Percentiles rank a stretch among this genome's conserved stretches.
Conservation (phyloP, 2,329 filamentous ascomycete genomes). For the Sarocladium strictum region DNA sequence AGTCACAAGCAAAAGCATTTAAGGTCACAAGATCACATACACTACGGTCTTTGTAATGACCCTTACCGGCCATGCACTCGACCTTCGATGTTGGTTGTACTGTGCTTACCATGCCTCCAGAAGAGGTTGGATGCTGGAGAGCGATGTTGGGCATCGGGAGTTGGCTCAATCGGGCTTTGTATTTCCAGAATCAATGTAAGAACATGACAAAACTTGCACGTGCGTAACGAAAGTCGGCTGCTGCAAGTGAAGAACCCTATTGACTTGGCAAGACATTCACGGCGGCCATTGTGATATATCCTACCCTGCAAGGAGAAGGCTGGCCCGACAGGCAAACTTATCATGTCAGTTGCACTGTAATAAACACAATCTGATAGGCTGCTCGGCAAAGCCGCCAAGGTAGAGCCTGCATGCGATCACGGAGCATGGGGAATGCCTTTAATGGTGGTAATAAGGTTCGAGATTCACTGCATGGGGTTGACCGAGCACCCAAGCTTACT, state of each 20-base stretch:
- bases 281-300: too few relatives aligned
- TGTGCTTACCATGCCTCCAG: neutral
- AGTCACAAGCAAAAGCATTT: neutral
- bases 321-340: too few relatives aligned
- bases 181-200: slow-evolving; percentile 6
- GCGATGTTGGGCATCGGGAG: neutral
- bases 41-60: neutral
- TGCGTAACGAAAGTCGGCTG: neutral
- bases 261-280: too few relatives aligned
- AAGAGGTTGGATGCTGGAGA: neutral
- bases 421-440: neutral
- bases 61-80: neutral
- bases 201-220: neutral
- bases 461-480: neutral
- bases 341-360: neutral
- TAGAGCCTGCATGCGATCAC: neutral
- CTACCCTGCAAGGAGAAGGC: too few relatives aligned
- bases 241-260: too few relatives aligned
- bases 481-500: neutral
- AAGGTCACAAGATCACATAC: neutral
- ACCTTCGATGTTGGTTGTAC: neutral
- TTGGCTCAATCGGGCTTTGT: neutral
- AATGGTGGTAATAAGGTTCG: neutral
- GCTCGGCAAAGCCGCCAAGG: neutral
- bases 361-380: neutral